Conservation (phyloP, 352 stramenopile genomes). For the Peronospora farinosa region DNA sequence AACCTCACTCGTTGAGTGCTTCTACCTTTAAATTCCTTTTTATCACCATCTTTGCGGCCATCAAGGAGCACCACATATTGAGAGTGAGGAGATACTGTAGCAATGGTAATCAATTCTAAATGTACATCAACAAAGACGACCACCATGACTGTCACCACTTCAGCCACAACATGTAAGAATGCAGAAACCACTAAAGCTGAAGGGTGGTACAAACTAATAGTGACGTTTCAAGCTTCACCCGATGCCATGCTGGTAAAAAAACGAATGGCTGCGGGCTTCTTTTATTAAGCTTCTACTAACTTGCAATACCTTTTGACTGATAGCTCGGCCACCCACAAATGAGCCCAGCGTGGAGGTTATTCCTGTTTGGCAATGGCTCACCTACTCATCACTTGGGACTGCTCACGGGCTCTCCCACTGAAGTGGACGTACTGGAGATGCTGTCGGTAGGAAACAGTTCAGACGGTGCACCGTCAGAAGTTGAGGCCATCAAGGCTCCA, state of each 20-base stretch:
- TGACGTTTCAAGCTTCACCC: constrained; percentile 31
- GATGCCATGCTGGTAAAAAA: constrained; percentile 44
- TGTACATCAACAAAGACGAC: constrained; percentile 6
- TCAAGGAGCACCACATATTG: constrained; percentile 5
- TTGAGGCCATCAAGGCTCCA: constrained; percentile 49
- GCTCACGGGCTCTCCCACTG: constrained; percentile 60
- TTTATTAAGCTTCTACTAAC: background rate
- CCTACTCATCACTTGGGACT: constrained; percentile 76
- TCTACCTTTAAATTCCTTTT: no score
- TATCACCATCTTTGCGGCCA: no score
- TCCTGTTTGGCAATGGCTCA: constrained; percentile 80
- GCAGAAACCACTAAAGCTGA: constrained; percentile 8
- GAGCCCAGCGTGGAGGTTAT: constrained; percentile 65
- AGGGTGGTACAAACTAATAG: constrained; percentile 31
- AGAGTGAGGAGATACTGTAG: background rate
- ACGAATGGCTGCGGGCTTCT: background rate
- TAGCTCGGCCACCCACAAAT: constrained; percentile 57
- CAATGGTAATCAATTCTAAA: constrained; percentile 9
- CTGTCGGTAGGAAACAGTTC: constrained; percentile 34
- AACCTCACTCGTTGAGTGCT: no score
- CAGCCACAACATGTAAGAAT: constrained; percentile 1
- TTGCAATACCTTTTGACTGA: constrained; percentile 4
- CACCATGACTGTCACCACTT: background rate
- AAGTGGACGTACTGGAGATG: constrained; percentile 76
- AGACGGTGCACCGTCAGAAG: constrained; percentile 41